Conservation (phyloP, 495 filamentous ascomycete genomes). For the Lasiosphaeria hispida region DNA sequence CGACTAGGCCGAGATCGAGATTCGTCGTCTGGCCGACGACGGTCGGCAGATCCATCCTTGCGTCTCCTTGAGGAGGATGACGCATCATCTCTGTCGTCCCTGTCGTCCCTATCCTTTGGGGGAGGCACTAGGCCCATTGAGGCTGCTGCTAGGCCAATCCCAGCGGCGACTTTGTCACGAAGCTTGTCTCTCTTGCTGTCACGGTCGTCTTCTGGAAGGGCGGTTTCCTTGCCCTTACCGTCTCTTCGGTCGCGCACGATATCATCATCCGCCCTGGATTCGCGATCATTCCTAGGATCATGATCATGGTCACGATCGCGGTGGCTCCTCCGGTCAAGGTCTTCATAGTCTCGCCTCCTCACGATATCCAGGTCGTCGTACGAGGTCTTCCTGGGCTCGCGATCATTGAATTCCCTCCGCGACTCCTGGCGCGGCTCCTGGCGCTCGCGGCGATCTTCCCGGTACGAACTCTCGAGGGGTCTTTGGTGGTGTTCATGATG, state of each 20-base stretch:
- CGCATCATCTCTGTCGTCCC: conserved; percentile 18
- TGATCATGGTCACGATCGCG: conserved; percentile 14
- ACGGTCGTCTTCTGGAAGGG: conserved; percentile 25
- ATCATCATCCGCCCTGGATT: conserved; percentile 20
- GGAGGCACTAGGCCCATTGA: conserved; percentile 35
- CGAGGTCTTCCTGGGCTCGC: conserved; percentile 34
- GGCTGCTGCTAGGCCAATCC: conserved; percentile 37
- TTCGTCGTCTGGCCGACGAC: conserved; percentile 26
- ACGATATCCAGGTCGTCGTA: conserved; percentile 36
- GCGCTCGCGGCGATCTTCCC: conserved; percentile 39
- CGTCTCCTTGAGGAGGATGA: conserved; percentile 26
- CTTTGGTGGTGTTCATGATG: too few species aligned
- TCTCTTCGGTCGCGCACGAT: conserved; percentile 24
- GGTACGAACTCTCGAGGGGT: conserved; percentile 20
- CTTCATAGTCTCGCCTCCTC: conserved; percentile 23
- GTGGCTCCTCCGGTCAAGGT: conserved; percentile 14
- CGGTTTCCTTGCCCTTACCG: conserved; percentile 18
- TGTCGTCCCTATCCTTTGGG: conserved; percentile 33
- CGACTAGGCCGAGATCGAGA: conserved; percentile 17
- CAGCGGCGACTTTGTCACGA: conserved; percentile 38
- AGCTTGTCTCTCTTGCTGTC: conserved; percentile 27
- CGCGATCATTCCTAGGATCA: not conserved
- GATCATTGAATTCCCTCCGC: conserved; percentile 21
- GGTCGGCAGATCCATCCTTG: conserved; percentile 22
- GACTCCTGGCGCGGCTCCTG: conserved; percentile 30